Base-by-base conservation (phyloP, 2,329 filamentous ascomycete genomes). In the Alternaria infectoria region DNA sequence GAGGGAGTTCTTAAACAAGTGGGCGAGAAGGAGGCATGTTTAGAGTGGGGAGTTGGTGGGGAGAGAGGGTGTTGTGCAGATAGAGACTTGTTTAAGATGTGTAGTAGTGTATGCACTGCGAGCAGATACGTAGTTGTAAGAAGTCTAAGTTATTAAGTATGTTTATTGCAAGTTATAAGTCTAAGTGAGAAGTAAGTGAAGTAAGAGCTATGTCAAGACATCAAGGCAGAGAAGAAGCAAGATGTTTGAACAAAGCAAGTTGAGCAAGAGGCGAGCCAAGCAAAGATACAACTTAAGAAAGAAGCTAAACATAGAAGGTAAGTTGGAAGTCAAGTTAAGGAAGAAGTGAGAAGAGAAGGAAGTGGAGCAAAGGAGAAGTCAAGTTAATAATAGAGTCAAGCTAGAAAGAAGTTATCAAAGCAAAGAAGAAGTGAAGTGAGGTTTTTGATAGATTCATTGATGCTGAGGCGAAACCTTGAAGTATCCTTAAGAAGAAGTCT, bases 21-120 rank as follows among this genome's bases (percentile, higher is more conserved):
- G 78, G 78, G 78, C 78, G 26, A 73, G 78, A 64, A 70, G 76
- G 61, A 76, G 77, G 40, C 78, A 80, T 70, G 77, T 80, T n/a
- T 79, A 54, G 67, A 40, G 19, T 11, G 5, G 25, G 10, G 8
- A 17, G 7, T 15, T 59, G 0, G 15, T 13, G 4, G n/a, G 19
- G n/a, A 19, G 23, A 10, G 23, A 13, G 17, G 4, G 11, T 32
- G 17, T 17, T 17, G 13, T 7, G 4, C 17, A 52, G 19, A 12
- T 10, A 13, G 28, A 17, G 6, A 51, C 10, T 47, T 11, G 6
- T 12, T 36, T 0, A 17, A 25, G 7, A 21, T 19, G 6, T 17
- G 5, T 6, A 19, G 23, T 26, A 26, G 25, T 28, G 5, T 11
- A 12, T 23, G 3, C 17, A 17, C 6, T 10, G 2, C 10, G 1